These are phyloP conservation scores for Nannizzia gypsea DNA, from an alignment of 2,329 filamentous ascomycete genomes.

Conservation along the genomic window DNA sequence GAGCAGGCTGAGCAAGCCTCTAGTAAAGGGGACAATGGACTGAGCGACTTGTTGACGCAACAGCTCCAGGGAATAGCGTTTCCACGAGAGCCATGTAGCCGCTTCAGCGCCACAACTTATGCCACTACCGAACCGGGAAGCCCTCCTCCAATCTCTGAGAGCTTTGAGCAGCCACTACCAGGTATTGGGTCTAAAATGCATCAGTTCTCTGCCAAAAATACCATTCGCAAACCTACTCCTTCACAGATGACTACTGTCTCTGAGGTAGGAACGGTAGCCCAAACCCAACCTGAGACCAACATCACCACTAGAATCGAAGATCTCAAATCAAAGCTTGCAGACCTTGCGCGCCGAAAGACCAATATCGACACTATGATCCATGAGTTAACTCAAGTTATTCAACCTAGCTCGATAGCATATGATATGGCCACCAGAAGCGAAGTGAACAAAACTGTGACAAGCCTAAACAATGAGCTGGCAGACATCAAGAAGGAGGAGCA, in stretches of 20 bases:
- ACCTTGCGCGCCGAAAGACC: conserved; percentile 53
- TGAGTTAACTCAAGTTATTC: conserved; percentile 69
- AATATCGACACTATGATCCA: conserved; percentile 63
- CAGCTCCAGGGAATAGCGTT: conserved; percentile 27
- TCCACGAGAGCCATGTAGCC: conserved; percentile 45
- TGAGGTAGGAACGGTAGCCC: conserved; percentile 46
- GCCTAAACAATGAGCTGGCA: conserved; percentile 53
- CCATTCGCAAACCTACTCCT: conserved; percentile 34
- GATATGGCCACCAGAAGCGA: conserved; percentile 48
- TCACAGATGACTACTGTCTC: conserved; percentile 19
- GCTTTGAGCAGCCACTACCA: conserved; percentile 24
- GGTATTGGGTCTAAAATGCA: conserved; percentile 27
- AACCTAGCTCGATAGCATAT: conserved; percentile 54
- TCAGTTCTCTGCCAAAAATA: conserved; percentile 23
- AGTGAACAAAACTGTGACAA: conserved; percentile 54
- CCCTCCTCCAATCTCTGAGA: conserved; percentile 28
- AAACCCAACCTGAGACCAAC: conserved; percentile 49
- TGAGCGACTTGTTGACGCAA: conserved; percentile 13
- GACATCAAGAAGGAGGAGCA: conserved; percentile 67
- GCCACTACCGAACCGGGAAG: conserved; percentile 40
- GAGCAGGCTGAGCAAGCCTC: not conserved
- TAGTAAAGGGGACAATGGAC: not conserved
- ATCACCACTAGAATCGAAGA: conserved; percentile 53
- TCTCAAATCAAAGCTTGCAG: conserved; percentile 54
- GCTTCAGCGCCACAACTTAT: conserved; percentile 54